phyloP scores from a whole-genome alignment of 306 rosid genomes.

The Pyrus pyrifolia region DNA sequence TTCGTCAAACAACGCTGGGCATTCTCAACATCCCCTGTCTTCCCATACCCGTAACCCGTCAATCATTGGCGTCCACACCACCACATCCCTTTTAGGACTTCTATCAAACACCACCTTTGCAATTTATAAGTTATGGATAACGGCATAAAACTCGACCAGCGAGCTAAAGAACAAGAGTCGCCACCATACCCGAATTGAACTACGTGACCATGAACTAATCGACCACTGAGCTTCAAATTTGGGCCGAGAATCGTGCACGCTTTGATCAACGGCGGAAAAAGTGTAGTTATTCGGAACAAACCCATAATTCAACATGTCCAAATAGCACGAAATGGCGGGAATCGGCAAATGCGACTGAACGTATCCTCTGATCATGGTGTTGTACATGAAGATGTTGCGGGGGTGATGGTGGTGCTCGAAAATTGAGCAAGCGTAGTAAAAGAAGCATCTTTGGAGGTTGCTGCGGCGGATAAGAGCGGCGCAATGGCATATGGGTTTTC shows the following conservation, averaged over 20 bases:
- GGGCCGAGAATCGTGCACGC: constrained; percentile 34
- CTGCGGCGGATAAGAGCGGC: constrained; percentile 47
- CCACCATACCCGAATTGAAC: constrained; percentile 35
- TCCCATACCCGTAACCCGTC: constrained; percentile 76
- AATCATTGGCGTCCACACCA: constrained; percentile 70
- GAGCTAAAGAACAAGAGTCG: constrained; percentile 50
- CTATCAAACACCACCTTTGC: constrained; percentile 52
- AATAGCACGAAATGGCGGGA: constrained; percentile 41
- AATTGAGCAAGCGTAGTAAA: constrained; percentile 50
- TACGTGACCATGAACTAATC: constrained; percentile 60
- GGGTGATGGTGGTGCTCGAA: constrained; percentile 20
- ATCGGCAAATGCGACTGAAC: constrained; percentile 28
- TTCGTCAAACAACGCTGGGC: constrained; percentile 61
- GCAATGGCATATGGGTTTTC: constrained; percentile 42
- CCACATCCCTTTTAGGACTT: constrained; percentile 50
- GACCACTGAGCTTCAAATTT: constrained; percentile 22
- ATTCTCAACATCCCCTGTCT: constrained; percentile 45
- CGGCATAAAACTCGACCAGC: constrained; percentile 51
- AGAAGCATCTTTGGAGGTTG: constrained; percentile 8
- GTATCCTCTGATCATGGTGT: constrained; percentile 61
- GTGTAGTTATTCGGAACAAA: constrained; percentile 60
- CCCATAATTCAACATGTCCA: constrained; percentile 43
- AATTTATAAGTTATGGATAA: constrained; percentile 14
- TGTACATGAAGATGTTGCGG: constrained; percentile 63
- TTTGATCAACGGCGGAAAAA: constrained; percentile 58